These are phyloP conservation scores for Talaromyces sp. DNA, from an alignment of 2,329 filamentous ascomycete genomes.

Conservation along the genomic window DNA sequence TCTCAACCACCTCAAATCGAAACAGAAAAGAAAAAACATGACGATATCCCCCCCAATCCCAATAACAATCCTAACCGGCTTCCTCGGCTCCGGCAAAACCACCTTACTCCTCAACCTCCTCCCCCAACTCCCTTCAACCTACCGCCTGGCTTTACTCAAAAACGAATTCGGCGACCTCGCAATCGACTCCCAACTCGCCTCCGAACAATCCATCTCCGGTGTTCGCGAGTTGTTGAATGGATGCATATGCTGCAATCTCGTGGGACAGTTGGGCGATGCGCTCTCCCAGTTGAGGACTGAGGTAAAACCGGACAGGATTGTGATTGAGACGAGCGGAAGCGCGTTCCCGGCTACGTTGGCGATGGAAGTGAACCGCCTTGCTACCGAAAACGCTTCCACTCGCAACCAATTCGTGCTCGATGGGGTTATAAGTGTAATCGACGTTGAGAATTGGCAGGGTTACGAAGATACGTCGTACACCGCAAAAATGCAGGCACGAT, in stretches of 20 bases:
- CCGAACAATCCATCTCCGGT: slow-evolving; percentile 77
- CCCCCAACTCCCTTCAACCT: slow-evolving; percentile 81
- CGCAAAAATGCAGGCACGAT: slow-evolving; percentile 80
- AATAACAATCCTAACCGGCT: slow-evolving; percentile 93
- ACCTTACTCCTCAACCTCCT: slow-evolving; percentile 92
- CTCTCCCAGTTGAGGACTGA: slow-evolving; percentile 68
- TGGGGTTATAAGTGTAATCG: slow-evolving; percentile 84
- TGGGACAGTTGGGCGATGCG: slow-evolving; percentile 82
- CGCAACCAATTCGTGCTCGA: no score
- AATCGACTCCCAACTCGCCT: slow-evolving; percentile 87
- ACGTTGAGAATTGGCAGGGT: slow-evolving; percentile 92
- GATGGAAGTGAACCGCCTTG: slow-evolving; percentile 81
- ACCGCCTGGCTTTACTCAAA: slow-evolving; percentile 91
- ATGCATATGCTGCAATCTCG: slow-evolving; percentile 98
- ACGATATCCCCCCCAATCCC: slow-evolving; percentile 59
- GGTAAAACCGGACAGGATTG: slow-evolving; percentile 73
- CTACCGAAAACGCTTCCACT: slow-evolving; percentile 52
- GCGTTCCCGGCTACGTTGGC: slow-evolving; percentile 87
- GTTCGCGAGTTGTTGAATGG: slow-evolving; percentile 93
- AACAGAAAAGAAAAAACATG: not conserved
- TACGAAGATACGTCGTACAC: slow-evolving; percentile 91
- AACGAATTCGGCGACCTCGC: slow-evolving; percentile 97
- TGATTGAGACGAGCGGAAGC: slow-evolving; percentile 88
- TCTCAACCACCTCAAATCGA: not conserved
- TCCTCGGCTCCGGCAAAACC: slow-evolving; percentile 93